Evolutionary conservation across 768 basidiomycete genomes (phyloP), one percentile per base, ranked within the genome.

Genomic region (Daedalea quercina): DNA sequence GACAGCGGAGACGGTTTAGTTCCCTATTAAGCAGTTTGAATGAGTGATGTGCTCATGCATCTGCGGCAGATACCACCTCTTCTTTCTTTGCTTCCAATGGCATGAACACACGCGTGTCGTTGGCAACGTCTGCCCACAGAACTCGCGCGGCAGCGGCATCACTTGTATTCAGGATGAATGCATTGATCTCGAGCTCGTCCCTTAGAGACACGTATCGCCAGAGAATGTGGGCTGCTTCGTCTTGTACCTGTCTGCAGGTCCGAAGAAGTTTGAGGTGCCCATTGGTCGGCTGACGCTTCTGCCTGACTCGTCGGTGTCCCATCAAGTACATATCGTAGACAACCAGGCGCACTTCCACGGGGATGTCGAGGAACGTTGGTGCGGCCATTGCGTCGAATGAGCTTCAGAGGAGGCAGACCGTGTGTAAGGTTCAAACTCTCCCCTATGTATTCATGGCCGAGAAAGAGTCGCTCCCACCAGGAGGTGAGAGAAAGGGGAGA

Each of bases 41-140:
- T 44, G 23, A 42, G 53, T 19, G 19, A n/a, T 15, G 22, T 24
- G 4, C 11, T 24, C 19, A 33, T 31, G 28, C 9, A 12, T 3
- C 2, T 31, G 19, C 19, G 51, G 9, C 20, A 24, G 12, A 12
- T 24, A 57, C 51, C 49, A 63, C 62, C 57, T 54, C 45, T 24
- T 52, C 20, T 12, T 52, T 37, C 51, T 3, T 47, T 17, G 7
- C 31, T 41, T 26, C 24, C 28, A 19, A 19, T 28, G 37, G 37
- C 19, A 8, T 61, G 50, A 68, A 54, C 47, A 69, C 55, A 50
- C 70, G 68, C 34, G 67, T 67, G 57, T 75, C 74, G 56, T 70
- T 74, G 42, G 68, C 72, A 46, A 72, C 69, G 55, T 75, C 73
- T 17, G 65, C 67, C 57, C 63, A 69, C 11, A 57, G 51, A 19